Conservation (phyloP, 2,329 filamentous ascomycete species). For the Volutella citrinella region DNA sequence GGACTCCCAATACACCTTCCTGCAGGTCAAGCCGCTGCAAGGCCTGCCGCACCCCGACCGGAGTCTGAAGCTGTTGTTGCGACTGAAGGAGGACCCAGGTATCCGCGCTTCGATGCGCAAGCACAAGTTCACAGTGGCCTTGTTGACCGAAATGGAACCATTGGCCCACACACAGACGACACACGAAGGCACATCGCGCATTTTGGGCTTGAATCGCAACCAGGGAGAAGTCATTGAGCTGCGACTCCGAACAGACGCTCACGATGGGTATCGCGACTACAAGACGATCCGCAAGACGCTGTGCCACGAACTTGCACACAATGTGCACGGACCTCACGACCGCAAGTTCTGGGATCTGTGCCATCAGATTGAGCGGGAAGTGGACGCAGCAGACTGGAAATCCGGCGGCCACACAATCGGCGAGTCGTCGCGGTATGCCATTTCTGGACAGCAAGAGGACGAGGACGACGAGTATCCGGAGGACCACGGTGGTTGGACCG, state of each 20-base stretch:
- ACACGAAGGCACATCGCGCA: constrained; percentile 70
- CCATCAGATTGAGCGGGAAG: constrained; percentile 82
- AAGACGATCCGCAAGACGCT: constrained; percentile 86
- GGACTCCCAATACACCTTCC: constrained; percentile 76
- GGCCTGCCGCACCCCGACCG: constrained; percentile 75
- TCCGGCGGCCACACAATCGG: constrained; percentile 65
- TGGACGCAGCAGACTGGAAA: constrained; percentile 76
- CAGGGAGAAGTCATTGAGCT: constrained; percentile 87
- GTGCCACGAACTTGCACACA: constrained; percentile 94
- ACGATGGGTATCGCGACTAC: constrained; percentile 93
- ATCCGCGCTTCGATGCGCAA: constrained; percentile 80
- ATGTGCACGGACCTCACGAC: constrained; percentile 83
- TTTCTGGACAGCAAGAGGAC: constrained; percentile 46
- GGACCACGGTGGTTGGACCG: constrained; percentile 74
- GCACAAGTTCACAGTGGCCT: constrained; percentile 78
- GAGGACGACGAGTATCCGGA: constrained; percentile 56
- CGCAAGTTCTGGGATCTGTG: constrained; percentile 86
- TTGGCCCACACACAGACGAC: constrained; percentile 69
- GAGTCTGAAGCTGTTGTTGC: constrained; percentile 68
- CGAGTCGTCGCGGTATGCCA: constrained; percentile 59
- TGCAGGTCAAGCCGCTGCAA: constrained; percentile 68
- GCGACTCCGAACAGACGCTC: constrained; percentile 84
- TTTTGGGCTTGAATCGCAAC: constrained; percentile 85
- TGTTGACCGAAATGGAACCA: constrained; percentile 96
- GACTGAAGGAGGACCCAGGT: constrained; percentile 77